Evolutionary conservation across 2,329 filamentous ascomycete species (phyloP), one percentile per base, ranked within the genome.

Genomic region (Calcarisporium arbuscula): DNA sequence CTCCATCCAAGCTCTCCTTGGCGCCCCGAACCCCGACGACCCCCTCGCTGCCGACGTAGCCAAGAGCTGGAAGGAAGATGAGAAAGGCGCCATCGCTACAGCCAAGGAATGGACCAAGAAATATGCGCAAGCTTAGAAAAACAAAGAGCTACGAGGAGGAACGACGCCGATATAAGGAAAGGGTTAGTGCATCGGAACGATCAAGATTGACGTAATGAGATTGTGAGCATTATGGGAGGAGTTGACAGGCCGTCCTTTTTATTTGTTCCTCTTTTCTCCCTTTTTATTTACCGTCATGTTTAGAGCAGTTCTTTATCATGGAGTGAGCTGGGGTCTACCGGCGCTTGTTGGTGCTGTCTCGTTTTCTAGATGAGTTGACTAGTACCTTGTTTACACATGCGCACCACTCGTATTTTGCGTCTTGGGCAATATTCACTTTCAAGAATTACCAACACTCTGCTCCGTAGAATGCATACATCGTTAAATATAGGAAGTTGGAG

Each of bases 11-110:
- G 92, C 92, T 32, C 75, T 98, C 17, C 80, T 98, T 11, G 92
- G 92, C 28, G 90, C 92, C 6, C 92, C 92, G 11, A 98, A 98
- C 63, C 92, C 94, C 19, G 92, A 98, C 54, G 92, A 98, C 56
- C 94, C 92, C n/a, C 77, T 98, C 27, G 94, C 92, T 32, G 94
- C 95, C 56, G 90, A 98, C 47, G 92, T 98, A 27, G 92, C 92
- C 22, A 94, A 96, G 69, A 82, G 83, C 56, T 98, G 92, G 92
- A 95, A 96, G 68, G 88, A 96, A 54, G 82, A 98, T 54, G 86
- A 96, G 63, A 80, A 80, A 45, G 86, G 85, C 30, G 92, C 92
- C 17, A 96, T 98, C 51, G 80, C 84, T 46, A 96, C 88, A 7
- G 90, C 90, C 12, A 82, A 75, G 54, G 87, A 95, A 53, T 96